Percentiles rank a stretch among this genome's conserved stretches.
Evolutionary conservation across 2,329 filamentous ascomycete species (phyloP).

Genomic region (Exophiala sp.): DNA sequence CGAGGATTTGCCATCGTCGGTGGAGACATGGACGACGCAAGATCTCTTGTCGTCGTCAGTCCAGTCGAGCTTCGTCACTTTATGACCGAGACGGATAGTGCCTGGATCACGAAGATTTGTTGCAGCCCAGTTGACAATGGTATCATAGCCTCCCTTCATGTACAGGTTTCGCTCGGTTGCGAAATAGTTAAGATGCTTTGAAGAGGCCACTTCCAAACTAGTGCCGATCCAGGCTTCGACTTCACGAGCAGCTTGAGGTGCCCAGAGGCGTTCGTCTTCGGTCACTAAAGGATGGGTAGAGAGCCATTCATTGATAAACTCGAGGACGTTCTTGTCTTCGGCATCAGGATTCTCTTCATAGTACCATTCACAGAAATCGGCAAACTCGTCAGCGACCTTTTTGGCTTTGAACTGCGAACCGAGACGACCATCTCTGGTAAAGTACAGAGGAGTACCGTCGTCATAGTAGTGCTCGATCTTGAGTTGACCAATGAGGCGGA

Average conservation of each 20-base stretch:
- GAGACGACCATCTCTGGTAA: constrained; percentile 41
- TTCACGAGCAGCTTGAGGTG: constrained; percentile 43
- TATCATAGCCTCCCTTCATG: constrained; percentile 47
- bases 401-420: constrained; percentile 47
- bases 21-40: constrained; percentile 27
- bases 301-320: constrained; percentile 42
- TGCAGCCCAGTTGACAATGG: constrained; percentile 42
- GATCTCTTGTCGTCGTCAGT: constrained; percentile 31
- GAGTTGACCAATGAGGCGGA: constrained; percentile 42
- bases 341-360: constrained; percentile 41
- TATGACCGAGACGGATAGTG: constrained; percentile 38
- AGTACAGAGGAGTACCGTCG: constrained; percentile 42
- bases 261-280: constrained; percentile 42
- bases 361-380: constrained; percentile 42
- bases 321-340: constrained; percentile 39
- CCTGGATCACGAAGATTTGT: constrained; percentile 36
- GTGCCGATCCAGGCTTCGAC: constrained; percentile 45
- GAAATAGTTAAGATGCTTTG: constrained; percentile 44
- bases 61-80: constrained; percentile 40
- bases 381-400: constrained; percentile 46
- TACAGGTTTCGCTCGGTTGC: constrained; percentile 45
- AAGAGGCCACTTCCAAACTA: constrained; percentile 40
- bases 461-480: constrained; percentile 46
- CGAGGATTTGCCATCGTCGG: constrained; percentile 11
- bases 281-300: constrained; percentile 41